Conservation (phyloP, 179 eudicot genomes). For the Patellifolia procumbens region DNA sequence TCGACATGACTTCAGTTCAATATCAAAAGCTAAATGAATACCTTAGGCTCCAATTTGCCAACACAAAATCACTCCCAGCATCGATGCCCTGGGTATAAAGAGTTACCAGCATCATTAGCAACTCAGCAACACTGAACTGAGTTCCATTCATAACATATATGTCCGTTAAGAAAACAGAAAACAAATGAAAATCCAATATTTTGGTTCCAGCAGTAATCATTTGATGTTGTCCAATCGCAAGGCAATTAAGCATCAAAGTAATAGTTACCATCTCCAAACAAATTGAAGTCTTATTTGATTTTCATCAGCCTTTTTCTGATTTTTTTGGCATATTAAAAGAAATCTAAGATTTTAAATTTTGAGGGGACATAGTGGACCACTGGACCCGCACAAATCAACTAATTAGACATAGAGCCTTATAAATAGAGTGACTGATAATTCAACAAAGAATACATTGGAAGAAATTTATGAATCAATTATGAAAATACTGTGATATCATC, state of each 20-base stretch:
- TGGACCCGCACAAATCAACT: too few relatives aligned
- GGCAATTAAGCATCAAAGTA: background rate
- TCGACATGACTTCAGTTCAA: background rate
- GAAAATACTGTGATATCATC: too few relatives aligned
- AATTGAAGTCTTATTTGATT: background rate
- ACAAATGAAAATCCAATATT: background rate
- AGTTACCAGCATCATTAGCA: constrained; percentile 11
- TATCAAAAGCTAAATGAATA: constrained; percentile 25
- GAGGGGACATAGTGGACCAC: too few relatives aligned
- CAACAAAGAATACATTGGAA: too few relatives aligned
- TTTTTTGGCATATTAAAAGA: background rate
- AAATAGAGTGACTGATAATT: too few relatives aligned
- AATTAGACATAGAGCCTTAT: too few relatives aligned
- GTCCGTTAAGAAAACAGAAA: background rate
- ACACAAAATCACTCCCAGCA: constrained; percentile 39
- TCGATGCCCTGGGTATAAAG: constrained; percentile 46
- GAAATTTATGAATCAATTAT: too few relatives aligned
- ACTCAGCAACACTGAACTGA: background rate
- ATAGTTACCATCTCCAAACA: background rate
- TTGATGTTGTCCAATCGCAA: background rate
- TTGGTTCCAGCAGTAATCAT: background rate
- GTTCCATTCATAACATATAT: background rate
- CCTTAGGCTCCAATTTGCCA: constrained; percentile 84
- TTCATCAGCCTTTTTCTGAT: background rate
- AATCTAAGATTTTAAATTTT: too few relatives aligned